These are phyloP conservation scores for Globisporangium spiculum DNA, from an alignment of 352 stramenopile genomes.

Conservation along the genomic window DNA sequence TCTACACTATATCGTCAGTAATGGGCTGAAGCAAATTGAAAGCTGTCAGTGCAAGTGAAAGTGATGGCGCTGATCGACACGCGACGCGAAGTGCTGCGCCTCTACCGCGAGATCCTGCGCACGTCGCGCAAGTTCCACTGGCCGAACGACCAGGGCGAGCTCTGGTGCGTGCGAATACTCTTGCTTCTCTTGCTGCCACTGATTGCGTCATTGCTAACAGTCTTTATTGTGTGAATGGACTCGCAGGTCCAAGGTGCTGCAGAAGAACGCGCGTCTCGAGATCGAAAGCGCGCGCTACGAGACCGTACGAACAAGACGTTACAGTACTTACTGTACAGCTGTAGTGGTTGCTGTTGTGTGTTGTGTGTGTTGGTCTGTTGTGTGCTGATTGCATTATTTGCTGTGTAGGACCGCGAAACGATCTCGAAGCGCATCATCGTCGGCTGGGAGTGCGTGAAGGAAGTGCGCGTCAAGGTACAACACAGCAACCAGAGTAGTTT, in stretches of 20 bases:
- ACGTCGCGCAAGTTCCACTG: conserved; percentile 73
- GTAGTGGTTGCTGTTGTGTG: not conserved
- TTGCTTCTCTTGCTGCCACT: not conserved
- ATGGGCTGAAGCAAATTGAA: too few species aligned
- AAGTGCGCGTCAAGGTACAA: conserved; percentile 71
- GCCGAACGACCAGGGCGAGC: conserved; percentile 65
- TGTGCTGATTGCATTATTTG: not conserved
- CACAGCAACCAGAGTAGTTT: too few species aligned
- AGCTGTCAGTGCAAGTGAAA: not conserved
- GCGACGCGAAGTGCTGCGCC: conserved; percentile 68
- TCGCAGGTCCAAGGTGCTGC: conserved; percentile 50
- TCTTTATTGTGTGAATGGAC: not conserved
- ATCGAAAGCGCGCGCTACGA: conserved; percentile 79
- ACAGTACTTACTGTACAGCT: not conserved
- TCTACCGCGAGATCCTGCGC: conserved; percentile 82
- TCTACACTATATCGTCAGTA: too few species aligned
- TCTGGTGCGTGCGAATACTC: conserved; percentile 34
- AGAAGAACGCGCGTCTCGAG: conserved; percentile 74
- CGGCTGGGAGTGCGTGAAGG: conserved; percentile 71
- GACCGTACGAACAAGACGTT: conserved; percentile 30
- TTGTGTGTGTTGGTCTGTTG: not conserved
- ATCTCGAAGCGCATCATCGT: conserved; percentile 80
- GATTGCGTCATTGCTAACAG: not conserved
- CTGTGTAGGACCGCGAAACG: conserved; percentile 55
- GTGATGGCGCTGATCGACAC: conserved; percentile 47